Evolutionary conservation across 176 grass and related monocot genomes (phyloP).

Genomic region (Ensete ventricosum): DNA sequence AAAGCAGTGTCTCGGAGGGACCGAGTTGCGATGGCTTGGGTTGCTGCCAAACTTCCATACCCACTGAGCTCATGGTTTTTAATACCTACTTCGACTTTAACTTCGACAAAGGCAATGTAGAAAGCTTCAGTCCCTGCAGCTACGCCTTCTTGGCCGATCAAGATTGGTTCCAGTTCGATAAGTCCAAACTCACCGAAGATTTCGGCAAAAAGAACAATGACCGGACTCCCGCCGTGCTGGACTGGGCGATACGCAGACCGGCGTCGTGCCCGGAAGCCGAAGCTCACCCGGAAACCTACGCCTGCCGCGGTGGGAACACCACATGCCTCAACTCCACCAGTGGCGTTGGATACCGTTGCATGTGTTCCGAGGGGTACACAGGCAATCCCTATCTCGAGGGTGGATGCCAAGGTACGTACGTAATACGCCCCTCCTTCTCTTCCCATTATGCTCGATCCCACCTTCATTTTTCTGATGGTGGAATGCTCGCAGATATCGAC

Average conservation of each 20-base stretch:
- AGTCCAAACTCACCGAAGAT: not conserved
- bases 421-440: too few relatives aligned
- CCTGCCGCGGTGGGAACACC: conserved; percentile 36
- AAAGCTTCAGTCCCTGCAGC: not conserved
- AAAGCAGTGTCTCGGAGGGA: not conserved
- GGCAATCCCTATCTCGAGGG: not conserved
- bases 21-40: not conserved
- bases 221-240: not conserved
- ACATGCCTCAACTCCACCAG: conserved; percentile 17
- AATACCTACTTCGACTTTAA: not conserved
- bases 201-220: too few relatives aligned
- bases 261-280: not conserved
- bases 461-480: not conserved
- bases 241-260: not conserved
- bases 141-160: not conserved
- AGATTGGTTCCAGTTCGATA: not conserved
- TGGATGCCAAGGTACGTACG: conserved; percentile 3
- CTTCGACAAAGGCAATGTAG: not conserved
- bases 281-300: not conserved
- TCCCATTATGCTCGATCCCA: not conserved
- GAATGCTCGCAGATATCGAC: not conserved
- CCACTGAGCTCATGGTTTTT: not conserved
- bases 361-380: conserved; percentile 28
- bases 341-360: conserved; percentile 31
- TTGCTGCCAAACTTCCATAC: conserved; percentile 5